Conservation (phyloP, 2,329 filamentous ascomycete species). For the Colletotrichum sp. region DNA sequence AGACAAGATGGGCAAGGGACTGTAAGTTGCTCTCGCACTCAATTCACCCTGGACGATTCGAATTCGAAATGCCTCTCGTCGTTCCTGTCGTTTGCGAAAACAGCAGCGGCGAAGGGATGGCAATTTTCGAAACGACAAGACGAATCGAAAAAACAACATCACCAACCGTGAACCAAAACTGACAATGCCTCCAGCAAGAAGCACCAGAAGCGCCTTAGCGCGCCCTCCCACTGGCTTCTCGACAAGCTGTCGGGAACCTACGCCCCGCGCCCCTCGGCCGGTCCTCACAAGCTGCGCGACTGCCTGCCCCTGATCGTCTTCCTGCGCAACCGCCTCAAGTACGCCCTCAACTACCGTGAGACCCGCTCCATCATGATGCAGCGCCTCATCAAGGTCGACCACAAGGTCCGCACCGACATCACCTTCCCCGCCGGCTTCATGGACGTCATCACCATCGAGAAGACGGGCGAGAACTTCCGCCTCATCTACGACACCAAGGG, state of each 20-base stretch:
- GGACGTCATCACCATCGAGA: slow-evolving; percentile 99
- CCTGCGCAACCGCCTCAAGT: slow-evolving; percentile 97
- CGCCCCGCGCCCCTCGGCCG: slow-evolving; percentile 72
- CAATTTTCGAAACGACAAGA: background rate
- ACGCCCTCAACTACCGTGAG: slow-evolving; percentile 98
- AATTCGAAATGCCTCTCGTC: background rate
- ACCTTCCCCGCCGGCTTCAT: slow-evolving; percentile 99
- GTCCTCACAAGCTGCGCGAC: slow-evolving; percentile 99
- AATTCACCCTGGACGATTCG: background rate
- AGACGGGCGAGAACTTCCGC: slow-evolving; percentile 99
- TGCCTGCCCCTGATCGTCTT: slow-evolving; percentile 99
- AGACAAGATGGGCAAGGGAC: slow-evolving; percentile 70
- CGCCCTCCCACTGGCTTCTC: slow-evolving; percentile 99
- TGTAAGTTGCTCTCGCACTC: slow-evolving; percentile 45
- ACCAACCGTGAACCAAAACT: slow-evolving; percentile 25
- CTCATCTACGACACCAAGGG: slow-evolving; percentile 99
- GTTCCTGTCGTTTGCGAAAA: background rate
- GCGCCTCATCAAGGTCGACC: slow-evolving; percentile 99
- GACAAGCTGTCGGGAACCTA: slow-evolving; percentile 98
- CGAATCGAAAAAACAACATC: background rate
- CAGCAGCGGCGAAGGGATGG: background rate
- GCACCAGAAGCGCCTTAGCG: slow-evolving; percentile 99
- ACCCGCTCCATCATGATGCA: slow-evolving; percentile 98
- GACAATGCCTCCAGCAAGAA: slow-evolving; percentile 74
- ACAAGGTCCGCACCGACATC: slow-evolving; percentile 98